Evolutionary conservation across 2,329 filamentous ascomycete species (phyloP), one percentile per base, ranked within the genome.

Genomic region (Microsporum canis): DNA sequence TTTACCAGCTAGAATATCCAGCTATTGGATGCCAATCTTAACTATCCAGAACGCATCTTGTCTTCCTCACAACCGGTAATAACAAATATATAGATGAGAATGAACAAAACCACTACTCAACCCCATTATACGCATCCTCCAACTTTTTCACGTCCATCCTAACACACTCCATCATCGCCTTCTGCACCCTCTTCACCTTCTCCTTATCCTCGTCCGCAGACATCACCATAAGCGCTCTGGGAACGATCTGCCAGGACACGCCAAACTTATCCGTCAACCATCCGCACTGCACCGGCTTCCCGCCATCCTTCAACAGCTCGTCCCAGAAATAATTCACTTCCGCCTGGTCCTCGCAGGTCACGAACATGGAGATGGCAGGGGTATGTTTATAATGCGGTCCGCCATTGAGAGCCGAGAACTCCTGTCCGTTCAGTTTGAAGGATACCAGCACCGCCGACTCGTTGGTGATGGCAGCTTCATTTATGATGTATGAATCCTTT

Each of bases 301-400:
- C 73, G 1, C 73, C 76, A 2, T 74, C 77, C 57, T 75, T 73
- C 6, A 69, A 63, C 31, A 80, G 70, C 10, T 23, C 55, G 10
- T 70, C 71, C 76, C 76, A 80, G 66, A 76, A 79, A 64, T 78
- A 72, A 62, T 80, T 77, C 27, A 80, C 70, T 65, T 80, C 78
- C 0, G 67, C 74, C 68, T 80, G 78, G 66, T 75, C 69, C 49
- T 73, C 71, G 70, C 78, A 79, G 56, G 73, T 68, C 66, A 80
- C 70, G 66, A 75, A 72, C 67, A 80, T 73, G 0, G 75, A 78
- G 23, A 78, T 66, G 39, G 77, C 75, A 36, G 72, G 71, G 64
- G 62, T 76, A 66, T 75, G 75, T 27, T 71, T 71, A 71, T 73
- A 76, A 2, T 70, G 61, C 3, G 74, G 71, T 0, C 77, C 77